Percentiles rank a stretch among this genome's conserved stretches.
Evolutionary conservation across 164 flowering plant genomes (phyloP).

Genomic region (Chloranthus sessilifolius): DNA sequence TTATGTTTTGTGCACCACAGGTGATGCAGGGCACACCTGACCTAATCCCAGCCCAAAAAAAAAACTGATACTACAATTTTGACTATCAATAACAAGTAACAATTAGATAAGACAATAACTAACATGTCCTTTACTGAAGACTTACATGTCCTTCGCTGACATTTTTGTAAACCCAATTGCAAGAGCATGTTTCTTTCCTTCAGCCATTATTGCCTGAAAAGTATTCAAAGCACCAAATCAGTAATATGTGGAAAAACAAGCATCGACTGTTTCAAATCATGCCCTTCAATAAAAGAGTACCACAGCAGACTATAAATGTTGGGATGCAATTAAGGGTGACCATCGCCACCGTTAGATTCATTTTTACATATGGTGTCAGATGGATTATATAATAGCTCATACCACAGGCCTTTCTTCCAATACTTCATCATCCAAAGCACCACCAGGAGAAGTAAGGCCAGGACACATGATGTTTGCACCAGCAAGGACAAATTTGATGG

Average conservation of each 20-base stretch:
- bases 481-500: conserved; percentile 90
- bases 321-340: no score
- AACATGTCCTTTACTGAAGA: conserved; percentile 1
- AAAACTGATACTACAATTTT: no score
- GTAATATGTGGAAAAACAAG: no score
- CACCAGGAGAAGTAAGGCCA: conserved; percentile 98
- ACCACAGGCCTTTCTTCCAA: conserved; percentile 96
- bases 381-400: conserved; percentile 18
- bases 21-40: no score
- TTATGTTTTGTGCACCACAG: no score
- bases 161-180: conserved; percentile 98
- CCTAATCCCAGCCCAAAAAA: no score
- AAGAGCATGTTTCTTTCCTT: conserved; percentile 98
- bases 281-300: background rate
- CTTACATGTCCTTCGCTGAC: conserved; percentile 98
- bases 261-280: background rate
- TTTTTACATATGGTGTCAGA: no score
- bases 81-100: no score
- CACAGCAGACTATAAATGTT: no score
- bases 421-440: conserved; percentile 86
- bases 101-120: no score
- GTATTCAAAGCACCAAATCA: no score
- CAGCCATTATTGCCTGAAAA: conserved; percentile 95
- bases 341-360: no score
- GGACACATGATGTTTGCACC: conserved; percentile 99